Evolutionary conservation across 441 rosid species (phyloP), one percentile per base, ranked within the genome.

Genomic region (Metrosideros polymorpha): DNA sequence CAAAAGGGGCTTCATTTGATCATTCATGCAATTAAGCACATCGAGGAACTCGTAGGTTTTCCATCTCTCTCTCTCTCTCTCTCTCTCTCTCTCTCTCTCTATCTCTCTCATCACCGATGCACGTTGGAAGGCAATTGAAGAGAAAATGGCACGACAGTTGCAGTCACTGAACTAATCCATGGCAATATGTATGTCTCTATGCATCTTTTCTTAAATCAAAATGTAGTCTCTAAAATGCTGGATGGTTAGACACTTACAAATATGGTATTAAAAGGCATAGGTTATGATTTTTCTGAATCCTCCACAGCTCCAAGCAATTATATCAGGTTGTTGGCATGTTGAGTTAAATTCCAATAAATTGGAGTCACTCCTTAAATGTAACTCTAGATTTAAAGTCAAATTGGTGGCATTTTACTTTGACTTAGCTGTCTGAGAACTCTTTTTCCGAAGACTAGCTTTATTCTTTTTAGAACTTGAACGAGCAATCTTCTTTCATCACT

Each of bases 1-100:
- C 95, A 93, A 86, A 93, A 93, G 89, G 95, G 95, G 79, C 95
- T 93, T 87, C 95, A 93, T 89, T 86, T 93, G 93, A 91, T 93
- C 82, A 91, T 88, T 82, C 93, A 92, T 55, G 93, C 94, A 83
- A 89, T 92, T 45, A 91, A 91, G 88, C 91, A 35, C 82, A 84
- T 85, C 27, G 87, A 89, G 89, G 92, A 91, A 88, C 91, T 92
- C 47, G 95, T 92, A 89, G 86, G 93, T 86, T 89, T 82, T 18
- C 50, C 83, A 45, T 32, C 49, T 61, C 83, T 42, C 63, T 75
- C 4, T 84, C 32, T 79, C 86, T 30, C 84, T 84, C 50, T 56
- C 45, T 50, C 76, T 83, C 24, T 77, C 79, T 85, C 42, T 88
- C 51, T 35, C 85, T 32, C 25, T 87, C 22, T n/a, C n/a, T n/a